These are phyloP conservation scores for Nothomitra cinnamomea DNA, from an alignment of 2,329 filamentous ascomycete species.

Conservation along the genomic window DNA sequence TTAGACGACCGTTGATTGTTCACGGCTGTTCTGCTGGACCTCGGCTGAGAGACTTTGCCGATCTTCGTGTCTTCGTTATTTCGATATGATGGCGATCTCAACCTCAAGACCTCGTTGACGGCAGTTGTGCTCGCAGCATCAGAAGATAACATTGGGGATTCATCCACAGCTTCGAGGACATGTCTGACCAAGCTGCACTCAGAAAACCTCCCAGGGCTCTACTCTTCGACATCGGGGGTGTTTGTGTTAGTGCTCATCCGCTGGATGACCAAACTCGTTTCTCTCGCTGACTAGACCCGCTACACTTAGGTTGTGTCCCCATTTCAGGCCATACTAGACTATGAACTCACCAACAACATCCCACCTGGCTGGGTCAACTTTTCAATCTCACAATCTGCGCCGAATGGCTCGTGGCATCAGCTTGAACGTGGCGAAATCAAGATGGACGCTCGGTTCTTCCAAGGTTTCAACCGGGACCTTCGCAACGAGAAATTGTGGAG, in stretches of 20 bases:
- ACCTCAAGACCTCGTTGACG: too few relatives aligned
- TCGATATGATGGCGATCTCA: too few relatives aligned
- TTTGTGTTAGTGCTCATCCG: slow-evolving; percentile 55
- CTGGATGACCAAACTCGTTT: neutral
- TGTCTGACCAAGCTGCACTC: neutral
- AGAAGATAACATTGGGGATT: too few relatives aligned
- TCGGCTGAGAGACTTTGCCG: too few relatives aligned
- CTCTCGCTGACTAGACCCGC: neutral
- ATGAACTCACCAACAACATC: slow-evolving; percentile 60
- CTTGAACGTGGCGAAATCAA: slow-evolving; percentile 71
- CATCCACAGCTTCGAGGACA: too few relatives aligned
- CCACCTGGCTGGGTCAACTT: slow-evolving; percentile 84
- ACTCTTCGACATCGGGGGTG: slow-evolving; percentile 90
- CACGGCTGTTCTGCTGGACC: too few relatives aligned
- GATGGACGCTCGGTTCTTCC: slow-evolving; percentile 60
- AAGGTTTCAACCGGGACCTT: slow-evolving; percentile 59
- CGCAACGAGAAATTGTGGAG: slow-evolving; percentile 50
- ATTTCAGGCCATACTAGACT: slow-evolving; percentile 84
- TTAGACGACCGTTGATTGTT: too few relatives aligned
- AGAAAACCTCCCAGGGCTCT: slow-evolving; percentile 44
- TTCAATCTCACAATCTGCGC: slow-evolving; percentile 63
- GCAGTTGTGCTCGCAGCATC: too few relatives aligned
- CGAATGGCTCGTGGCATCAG: slow-evolving; percentile 71
- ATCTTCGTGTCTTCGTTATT: too few relatives aligned
- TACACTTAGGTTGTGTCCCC: slow-evolving; percentile 60